Evolutionary conservation across 768 basidiomycete genomes (phyloP), one percentile per base, ranked within the genome.

Genomic region (Suillus sp.): DNA sequence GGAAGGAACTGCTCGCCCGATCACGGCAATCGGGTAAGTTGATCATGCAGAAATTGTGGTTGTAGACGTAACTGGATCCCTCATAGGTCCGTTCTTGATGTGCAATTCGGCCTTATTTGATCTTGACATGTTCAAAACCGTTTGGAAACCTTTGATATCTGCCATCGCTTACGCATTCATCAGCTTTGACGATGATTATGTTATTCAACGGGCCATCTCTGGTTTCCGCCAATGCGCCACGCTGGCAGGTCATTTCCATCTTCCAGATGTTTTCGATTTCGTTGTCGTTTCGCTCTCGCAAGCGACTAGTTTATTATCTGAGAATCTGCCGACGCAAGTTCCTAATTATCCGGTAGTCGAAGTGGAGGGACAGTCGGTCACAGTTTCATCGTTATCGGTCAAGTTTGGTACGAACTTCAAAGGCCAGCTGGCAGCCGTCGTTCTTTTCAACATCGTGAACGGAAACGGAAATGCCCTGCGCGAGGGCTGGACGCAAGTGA

Each of bases 181-280:
- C 69, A 95, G 87, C 56, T 95, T 96, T 67, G 94, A 96, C 60
- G 96, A 99, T 71, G 97, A 99, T 75, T 95, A 96, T 77, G 88
- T 96, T 67, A 95, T 97, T 53, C 94, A 99, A 74, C 87, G 91
- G 42, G 90, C 95, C 30, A 96, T 99, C 66, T 86, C 93, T 60
- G 96, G 96, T n/a, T 96, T 99, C 80, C 83, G 93, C 66, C 95
- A 99, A 78, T 97, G 95, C 71, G 96, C 97, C 1, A 94, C 93
- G 0, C 82, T 99, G 11, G 97, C 96, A 0, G 87, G 92, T 3
- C 88, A 87, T 65, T 99, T 97, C 78, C 82, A 84, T 53, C 83
- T 99, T 25, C 95, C 94, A 0, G 95, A 99, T 70, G 95, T 99
- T 13, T 98, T 99, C 72, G 97, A 99, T 75, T 96, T 91, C 67